Percentiles rank a stretch among this genome's conserved stretches.
These are phyloP conservation scores for Colletotrichum magnum DNA, from an alignment of 2,329 filamentous ascomycete genomes.

Conservation along the genomic window DNA sequence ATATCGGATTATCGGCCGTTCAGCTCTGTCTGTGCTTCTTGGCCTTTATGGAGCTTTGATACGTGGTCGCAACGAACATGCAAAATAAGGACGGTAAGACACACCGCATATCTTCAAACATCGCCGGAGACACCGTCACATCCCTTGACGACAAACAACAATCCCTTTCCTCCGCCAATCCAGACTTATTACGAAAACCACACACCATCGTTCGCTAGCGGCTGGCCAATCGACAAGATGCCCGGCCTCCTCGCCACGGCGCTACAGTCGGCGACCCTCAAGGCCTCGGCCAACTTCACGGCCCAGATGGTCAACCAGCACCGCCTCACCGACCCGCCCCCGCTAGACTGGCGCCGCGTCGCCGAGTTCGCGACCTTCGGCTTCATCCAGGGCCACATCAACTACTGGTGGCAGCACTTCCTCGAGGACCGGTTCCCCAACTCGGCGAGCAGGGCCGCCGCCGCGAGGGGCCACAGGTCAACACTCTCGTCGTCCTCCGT, in stretches of 20 bases:
- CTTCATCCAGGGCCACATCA: conserved; percentile 52
- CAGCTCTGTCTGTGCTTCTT: conserved; percentile 18
- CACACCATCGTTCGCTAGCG: neutral
- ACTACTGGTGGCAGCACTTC: conserved; percentile 52
- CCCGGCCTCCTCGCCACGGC: conserved; percentile 37
- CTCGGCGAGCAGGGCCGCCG: conserved; percentile 34
- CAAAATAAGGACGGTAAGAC: conserved; percentile 6
- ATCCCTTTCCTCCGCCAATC: too few relatives aligned
- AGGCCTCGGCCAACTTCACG: conserved; percentile 38
- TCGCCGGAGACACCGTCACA: conserved; percentile 6
- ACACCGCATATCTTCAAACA: conserved; percentile 32
- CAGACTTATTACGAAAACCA: neutral
- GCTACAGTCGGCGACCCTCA: conserved; percentile 37
- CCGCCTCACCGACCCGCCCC: conserved; percentile 14
- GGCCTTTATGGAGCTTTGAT: conserved; percentile 22
- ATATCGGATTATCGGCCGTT: conserved; percentile 18
- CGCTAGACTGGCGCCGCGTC: conserved; percentile 51
- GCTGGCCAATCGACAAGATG: conserved; percentile 14
- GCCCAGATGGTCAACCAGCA: conserved; percentile 40
- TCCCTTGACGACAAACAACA: too few relatives aligned
- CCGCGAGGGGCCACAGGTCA: neutral
- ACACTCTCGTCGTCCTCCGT: conserved; percentile 20
- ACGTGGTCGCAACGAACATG: conserved; percentile 35
- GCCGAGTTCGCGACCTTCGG: conserved; percentile 54
- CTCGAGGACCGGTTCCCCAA: conserved; percentile 54